phyloP scores from a whole-genome alignment of 1,284 basidiomycete species.

The Stereum hirsutum region DNA sequence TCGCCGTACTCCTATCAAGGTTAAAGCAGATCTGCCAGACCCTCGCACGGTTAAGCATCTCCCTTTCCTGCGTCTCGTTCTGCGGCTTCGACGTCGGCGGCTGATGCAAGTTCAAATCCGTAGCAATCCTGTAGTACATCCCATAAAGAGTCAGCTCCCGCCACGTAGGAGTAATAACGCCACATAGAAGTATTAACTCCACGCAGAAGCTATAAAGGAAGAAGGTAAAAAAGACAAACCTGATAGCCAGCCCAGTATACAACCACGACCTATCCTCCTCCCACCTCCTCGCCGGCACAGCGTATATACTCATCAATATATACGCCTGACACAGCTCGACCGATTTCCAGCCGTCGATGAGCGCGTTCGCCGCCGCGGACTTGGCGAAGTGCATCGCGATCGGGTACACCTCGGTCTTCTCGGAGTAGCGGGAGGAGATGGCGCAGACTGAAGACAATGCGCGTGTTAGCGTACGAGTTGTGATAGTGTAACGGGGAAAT shows the following conservation, averaged over 20 bases:
- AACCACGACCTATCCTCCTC: conserved; percentile 80
- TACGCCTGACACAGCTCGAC: conserved; percentile 51
- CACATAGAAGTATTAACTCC: not conserved
- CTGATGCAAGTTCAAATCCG: conserved; percentile 78
- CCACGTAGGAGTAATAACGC: not conserved
- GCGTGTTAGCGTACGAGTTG: conserved; percentile 1
- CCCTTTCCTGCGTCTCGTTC: conserved; percentile 64
- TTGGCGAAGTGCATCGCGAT: conserved; percentile 85
- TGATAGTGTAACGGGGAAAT: not conserved
- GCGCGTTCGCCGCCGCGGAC: conserved; percentile 67
- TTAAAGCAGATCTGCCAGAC: conserved; percentile 87
- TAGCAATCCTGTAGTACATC: conserved; percentile 47
- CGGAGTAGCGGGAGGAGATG: conserved; percentile 62
- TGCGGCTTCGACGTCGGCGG: conserved; percentile 46
- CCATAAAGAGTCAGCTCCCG: too few species aligned
- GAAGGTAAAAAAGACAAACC: conserved; percentile 33
- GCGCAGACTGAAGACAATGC: conserved; percentile 51
- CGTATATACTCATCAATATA: conserved; percentile 72
- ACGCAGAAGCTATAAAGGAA: not conserved
- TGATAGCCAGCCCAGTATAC: conserved; percentile 72
- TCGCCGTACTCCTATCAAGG: conserved; percentile 73
- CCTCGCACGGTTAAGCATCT: conserved; percentile 71
- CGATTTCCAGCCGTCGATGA: conserved; percentile 75
- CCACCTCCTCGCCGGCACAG: conserved; percentile 71
- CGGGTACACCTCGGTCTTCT: conserved; percentile 73